Base-by-base conservation (phyloP, 805 yeast genomes). In the Ogataea chonburiensis region DNA sequence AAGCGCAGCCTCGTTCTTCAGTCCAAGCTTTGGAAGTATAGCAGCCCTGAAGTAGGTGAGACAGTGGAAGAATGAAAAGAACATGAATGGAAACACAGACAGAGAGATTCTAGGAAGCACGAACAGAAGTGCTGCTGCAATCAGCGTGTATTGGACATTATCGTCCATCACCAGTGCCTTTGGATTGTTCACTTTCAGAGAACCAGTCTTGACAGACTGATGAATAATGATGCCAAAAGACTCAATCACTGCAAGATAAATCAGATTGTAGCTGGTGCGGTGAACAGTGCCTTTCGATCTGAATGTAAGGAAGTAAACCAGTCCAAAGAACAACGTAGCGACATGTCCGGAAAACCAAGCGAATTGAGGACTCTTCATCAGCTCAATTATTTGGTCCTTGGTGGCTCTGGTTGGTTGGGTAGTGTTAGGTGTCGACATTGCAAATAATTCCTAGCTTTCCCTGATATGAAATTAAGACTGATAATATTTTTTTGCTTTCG, bases 1-100 rank as follows among this genome's bases (percentile, higher is more conserved):
- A 3, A 44, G 11, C 5, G 40, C 37, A 3, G 26, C 22, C 13
- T 40, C 37, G 28, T 42, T 38, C 33, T 31, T 46, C 6, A 38
- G 30, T 45, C 73, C 71, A 16, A 78, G 61, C 5, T 75, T 66
- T 24, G 97, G 95, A 34, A 89, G 66, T 38, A 91, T 47, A 46
- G 70, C 73, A 26, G 77, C 70, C 49, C 82, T 77, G 37, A 73
- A 46, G 65, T 86, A 91, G 13, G 82, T 79, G 53, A 88, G 66
- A 8, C 77, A 79, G 58, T 89, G 97, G 76, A 91, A 88, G 13
- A 79, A 56, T 6, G 96, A 81, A 60, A 83, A 89, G 38, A 85
- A 66, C 29, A 77, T 67, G 55, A 84, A 87, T 37, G 97, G 95
- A 16, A 80, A 58, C 45, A 82, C 64, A 2, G 95, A 73, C 37